A percentile compares a stretch with the other conserved stretches of the same genome.
Conservation (phyloP, 164 flowering plant genomes). For the Echeveria elegans region DNA sequence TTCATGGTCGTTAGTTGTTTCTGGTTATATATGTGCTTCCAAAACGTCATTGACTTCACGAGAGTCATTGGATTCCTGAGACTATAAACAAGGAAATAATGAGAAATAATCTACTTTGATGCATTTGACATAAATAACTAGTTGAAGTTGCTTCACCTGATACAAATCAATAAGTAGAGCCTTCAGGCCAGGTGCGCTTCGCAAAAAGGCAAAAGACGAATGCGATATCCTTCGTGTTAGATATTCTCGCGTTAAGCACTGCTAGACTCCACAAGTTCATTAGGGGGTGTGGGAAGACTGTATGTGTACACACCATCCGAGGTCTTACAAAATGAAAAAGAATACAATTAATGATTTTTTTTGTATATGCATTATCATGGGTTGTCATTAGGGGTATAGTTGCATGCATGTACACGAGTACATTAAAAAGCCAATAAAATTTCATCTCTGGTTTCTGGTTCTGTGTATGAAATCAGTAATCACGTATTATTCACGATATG, state of each 20-base stretch:
- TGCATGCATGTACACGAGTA: background rate
- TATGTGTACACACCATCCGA: no score
- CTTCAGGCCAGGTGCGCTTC: background rate
- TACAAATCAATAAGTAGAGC: background rate
- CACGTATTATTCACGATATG: background rate
- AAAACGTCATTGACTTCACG: background rate
- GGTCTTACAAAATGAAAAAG: no score
- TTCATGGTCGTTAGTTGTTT: background rate
- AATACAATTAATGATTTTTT: no score
- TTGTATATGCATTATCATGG: conserved; percentile 84
- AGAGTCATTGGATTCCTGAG: background rate
- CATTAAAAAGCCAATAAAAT: background rate
- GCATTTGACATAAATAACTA: background rate
- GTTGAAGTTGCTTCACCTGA: background rate
- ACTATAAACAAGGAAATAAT: background rate
- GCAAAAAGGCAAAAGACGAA: background rate
- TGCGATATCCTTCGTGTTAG: background rate
- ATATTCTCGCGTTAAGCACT: background rate
- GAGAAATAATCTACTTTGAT: background rate
- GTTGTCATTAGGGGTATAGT: conserved; percentile 68
- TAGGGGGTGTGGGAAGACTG: no score
- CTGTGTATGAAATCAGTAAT: background rate
- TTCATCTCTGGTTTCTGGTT: background rate
- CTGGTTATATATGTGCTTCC: background rate
- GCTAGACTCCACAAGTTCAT: background rate